Percentiles rank a stretch among this genome's conserved stretches.
Conservation (phyloP, 2,329 filamentous ascomycete species). For the Eutypa lata region DNA sequence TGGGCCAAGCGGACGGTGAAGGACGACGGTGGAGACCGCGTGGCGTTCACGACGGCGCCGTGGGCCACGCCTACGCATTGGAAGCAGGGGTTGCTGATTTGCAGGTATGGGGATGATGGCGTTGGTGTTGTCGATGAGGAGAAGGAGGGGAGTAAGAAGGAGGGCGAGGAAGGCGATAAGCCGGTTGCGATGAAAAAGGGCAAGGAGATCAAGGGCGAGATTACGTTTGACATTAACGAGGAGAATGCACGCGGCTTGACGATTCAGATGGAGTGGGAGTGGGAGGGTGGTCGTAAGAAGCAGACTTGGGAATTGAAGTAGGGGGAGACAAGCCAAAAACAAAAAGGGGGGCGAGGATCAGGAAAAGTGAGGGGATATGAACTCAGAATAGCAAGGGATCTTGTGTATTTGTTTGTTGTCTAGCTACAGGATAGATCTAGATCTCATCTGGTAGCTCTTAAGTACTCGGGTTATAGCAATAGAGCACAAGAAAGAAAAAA, state of each 20-base stretch:
- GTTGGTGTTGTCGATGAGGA: neutral
- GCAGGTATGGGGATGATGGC: conserved; percentile 44
- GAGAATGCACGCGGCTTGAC: conserved; percentile 68
- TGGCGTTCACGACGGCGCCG: conserved; percentile 89
- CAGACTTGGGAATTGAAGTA: conserved; percentile 42
- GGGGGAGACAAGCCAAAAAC: neutral
- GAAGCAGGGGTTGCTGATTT: conserved; percentile 77
- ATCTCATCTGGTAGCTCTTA: too few species aligned
- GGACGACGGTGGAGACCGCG: conserved; percentile 50
- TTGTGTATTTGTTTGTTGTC: too few species aligned
- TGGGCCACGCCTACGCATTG: conserved; percentile 78
- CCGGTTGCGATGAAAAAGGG: conserved; percentile 47
- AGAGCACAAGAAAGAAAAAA: too few species aligned
- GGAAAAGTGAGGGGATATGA: too few species aligned
- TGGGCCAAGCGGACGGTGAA: conserved; percentile 47
- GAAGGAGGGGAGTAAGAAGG: conserved; percentile 15
- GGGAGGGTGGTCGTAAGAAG: conserved; percentile 29
- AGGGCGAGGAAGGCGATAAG: conserved; percentile 35
- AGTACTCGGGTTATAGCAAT: too few species aligned
- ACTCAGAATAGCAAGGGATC: too few species aligned
- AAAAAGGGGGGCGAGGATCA: neutral
- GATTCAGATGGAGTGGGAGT: conserved; percentile 61
- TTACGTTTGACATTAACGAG: conserved; percentile 68
- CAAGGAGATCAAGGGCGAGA: conserved; percentile 60
- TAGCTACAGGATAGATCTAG: too few species aligned